Evolutionary conservation across 805 yeast species (phyloP).

Genomic region (Nakazawaea pomicola): DNA sequence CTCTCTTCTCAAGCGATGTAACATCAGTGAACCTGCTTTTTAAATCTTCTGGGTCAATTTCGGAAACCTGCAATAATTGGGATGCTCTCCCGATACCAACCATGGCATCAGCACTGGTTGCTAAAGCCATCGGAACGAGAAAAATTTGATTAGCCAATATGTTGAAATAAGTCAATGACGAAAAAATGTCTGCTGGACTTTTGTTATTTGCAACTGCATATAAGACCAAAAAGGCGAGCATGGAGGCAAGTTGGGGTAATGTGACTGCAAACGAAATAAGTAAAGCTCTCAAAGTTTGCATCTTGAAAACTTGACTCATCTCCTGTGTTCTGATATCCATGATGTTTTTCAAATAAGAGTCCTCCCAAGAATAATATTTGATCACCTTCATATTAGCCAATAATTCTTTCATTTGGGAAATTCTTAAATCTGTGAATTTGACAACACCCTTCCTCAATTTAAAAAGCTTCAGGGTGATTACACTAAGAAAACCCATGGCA

Average conservation of each 20-base stretch:
- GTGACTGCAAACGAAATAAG: slow-evolving; percentile 62
- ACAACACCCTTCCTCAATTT: slow-evolving; percentile 52
- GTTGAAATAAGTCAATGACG: slow-evolving; percentile 66
- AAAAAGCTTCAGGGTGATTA: slow-evolving; percentile 48
- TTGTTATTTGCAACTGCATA: slow-evolving; percentile 25
- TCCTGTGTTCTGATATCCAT: slow-evolving; percentile 54
- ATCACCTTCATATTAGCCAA: slow-evolving; percentile 74
- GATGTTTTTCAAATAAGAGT: slow-evolving; percentile 60
- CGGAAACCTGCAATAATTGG: slow-evolving; percentile 41
- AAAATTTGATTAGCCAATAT: slow-evolving; percentile 57
- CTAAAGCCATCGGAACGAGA: slow-evolving; percentile 65
- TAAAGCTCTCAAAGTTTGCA: slow-evolving; percentile 61
- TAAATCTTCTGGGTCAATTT: slow-evolving; percentile 25
- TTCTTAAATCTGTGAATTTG: slow-evolving; percentile 69
- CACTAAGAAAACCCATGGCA: slow-evolving; percentile 42
- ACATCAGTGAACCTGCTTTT: no score
- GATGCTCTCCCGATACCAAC: slow-evolving; percentile 56
- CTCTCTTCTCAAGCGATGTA: no score
- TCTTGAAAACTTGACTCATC: slow-evolving; percentile 50
- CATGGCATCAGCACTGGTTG: slow-evolving; percentile 62
- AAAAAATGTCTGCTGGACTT: slow-evolving; percentile 59
- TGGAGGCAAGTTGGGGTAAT: slow-evolving; percentile 65
- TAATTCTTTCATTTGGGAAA: slow-evolving; percentile 71
- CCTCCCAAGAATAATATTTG: slow-evolving; percentile 90
- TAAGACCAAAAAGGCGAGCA: slow-evolving; percentile 43